phyloP scores from a whole-genome alignment of 2,329 filamentous ascomycete species.

The Penicillium sumatraense region DNA sequence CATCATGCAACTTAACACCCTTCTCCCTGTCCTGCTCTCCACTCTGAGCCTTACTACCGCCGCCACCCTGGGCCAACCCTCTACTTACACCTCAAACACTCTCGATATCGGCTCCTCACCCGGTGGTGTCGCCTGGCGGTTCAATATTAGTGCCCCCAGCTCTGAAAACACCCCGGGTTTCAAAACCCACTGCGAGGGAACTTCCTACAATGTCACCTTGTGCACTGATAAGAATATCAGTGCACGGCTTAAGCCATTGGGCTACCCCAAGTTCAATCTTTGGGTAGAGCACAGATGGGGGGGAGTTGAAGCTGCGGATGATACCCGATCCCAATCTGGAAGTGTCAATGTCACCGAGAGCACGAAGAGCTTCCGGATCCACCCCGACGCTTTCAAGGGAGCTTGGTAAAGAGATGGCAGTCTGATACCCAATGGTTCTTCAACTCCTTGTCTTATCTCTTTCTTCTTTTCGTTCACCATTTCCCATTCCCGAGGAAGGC shows the following conservation, averaged over 20 bases:
- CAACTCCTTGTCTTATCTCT: neutral
- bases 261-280: conserved; percentile 32
- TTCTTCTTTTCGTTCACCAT: neutral
- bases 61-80: conserved; percentile 17
- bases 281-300: conserved; percentile 35
- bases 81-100: conserved; percentile 38
- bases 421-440: neutral
- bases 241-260: conserved; percentile 22
- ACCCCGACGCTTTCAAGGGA: conserved; percentile 26
- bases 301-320: conserved; percentile 17
- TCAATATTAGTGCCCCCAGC: conserved; percentile 33
- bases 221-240: conserved; percentile 34
- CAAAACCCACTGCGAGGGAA: conserved; percentile 39
- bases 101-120: conserved; percentile 39
- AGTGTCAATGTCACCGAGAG: conserved; percentile 28
- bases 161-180: conserved; percentile 39
- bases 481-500: no score
- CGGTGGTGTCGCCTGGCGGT: conserved; percentile 38
- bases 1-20: conserved; percentile 35
- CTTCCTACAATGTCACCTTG: conserved; percentile 24
- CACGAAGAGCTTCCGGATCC: conserved; percentile 24
- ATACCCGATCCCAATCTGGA: conserved; percentile 18
- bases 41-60: conserved; percentile 26
- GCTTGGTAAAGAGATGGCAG: conserved; percentile 25
- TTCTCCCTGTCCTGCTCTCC: conserved; percentile 32